Conservation (phyloP, 441 rosid species). For the Gossypium trilobum region DNA sequence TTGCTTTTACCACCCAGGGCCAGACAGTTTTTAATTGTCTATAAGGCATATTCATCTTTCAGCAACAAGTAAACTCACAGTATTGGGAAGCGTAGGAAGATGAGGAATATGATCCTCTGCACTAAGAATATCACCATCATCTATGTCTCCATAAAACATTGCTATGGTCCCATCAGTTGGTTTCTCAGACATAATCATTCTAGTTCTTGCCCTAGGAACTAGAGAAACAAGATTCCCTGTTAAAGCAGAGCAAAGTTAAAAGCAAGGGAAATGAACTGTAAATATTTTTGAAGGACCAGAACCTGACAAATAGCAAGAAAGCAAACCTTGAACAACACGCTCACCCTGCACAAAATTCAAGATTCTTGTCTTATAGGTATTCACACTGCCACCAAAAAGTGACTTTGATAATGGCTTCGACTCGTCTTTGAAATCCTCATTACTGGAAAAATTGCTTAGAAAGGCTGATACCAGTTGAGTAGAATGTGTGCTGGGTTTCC, state of each 20-base stretch:
- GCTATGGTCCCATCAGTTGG: conserved; percentile 76
- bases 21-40: background rate
- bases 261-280: conserved; percentile 6
- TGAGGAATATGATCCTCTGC: conserved; percentile 63
- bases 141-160: conserved; percentile 67
- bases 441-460: conserved; percentile 38
- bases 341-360: conserved; percentile 44
- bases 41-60: background rate
- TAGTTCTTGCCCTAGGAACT: conserved; percentile 37
- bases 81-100: conserved; percentile 71
- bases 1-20: background rate
- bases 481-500: conserved; percentile 36
- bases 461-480: conserved; percentile 27
- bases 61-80: conserved; percentile 46
- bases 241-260: conserved; percentile 17
- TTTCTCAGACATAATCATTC: conserved; percentile 74
- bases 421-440: conserved; percentile 63
- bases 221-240: conserved; percentile 41
- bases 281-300: conserved; percentile 11
- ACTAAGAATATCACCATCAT: conserved; percentile 61
- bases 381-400: conserved; percentile 72
- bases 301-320: conserved; percentile 14
- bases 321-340: conserved; percentile 56
- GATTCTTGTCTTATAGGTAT: conserved; percentile 64
- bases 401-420: conserved; percentile 59